A percentile compares a stretch with the other conserved stretches of the same genome.
These are phyloP conservation scores for Candida parachauliodes DNA, from an alignment of 805 yeast species.

Conservation along the genomic window DNA sequence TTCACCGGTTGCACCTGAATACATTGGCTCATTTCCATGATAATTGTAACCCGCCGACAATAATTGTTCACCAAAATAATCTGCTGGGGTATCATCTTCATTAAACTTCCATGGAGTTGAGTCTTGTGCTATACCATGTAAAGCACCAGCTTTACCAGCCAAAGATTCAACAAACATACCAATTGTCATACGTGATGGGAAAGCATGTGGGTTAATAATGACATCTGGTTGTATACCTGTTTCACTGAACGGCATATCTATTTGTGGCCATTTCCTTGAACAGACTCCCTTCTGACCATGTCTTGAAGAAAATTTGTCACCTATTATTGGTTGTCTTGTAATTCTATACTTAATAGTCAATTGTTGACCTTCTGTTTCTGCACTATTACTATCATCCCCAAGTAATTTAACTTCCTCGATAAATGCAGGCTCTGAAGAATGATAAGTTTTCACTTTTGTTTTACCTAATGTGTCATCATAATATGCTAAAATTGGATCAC, in stretches of 20 bases:
- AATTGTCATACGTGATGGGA: constrained; percentile 99
- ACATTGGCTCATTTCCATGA: constrained; percentile 98
- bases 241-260: constrained; percentile 96
- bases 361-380: constrained; percentile 75
- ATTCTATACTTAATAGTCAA: constrained; percentile 86
- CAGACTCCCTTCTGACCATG: constrained; percentile 99
- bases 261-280: constrained; percentile 95
- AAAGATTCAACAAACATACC: constrained; percentile 98
- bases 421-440: constrained; percentile 90
- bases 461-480: constrained; percentile 88
- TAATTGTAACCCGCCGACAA: constrained; percentile 86
- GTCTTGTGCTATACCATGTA: constrained; percentile 97
- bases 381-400: constrained; percentile 62
- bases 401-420: constrained; percentile 92
- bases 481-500: constrained; percentile 93
- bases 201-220: constrained; percentile 97
- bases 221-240: constrained; percentile 96
- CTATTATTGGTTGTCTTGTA: constrained; percentile 89
- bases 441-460: constrained; percentile 89
- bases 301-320: constrained; percentile 96
- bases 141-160: constrained; percentile 98
- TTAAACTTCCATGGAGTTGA: constrained; percentile 94
- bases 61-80: constrained; percentile 93
- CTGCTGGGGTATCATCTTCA: constrained; percentile 94
- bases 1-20: constrained; percentile 97